Evolutionary conservation across 495 filamentous ascomycete genomes (phyloP).

Genomic region (Trichodelitschia bisporula): DNA sequence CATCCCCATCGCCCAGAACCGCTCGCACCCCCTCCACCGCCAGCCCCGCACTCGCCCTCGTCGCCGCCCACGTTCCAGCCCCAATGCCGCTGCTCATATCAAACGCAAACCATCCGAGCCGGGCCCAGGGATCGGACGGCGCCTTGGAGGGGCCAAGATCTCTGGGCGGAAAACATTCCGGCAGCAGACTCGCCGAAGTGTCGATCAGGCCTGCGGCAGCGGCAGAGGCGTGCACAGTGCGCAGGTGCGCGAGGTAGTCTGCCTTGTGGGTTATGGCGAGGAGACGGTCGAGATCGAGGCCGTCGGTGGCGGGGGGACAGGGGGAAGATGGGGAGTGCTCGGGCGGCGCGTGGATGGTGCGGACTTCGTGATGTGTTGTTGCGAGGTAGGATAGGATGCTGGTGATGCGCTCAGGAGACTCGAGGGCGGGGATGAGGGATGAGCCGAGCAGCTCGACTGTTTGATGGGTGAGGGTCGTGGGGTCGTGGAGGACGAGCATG

Average conservation of each 20-base stretch:
- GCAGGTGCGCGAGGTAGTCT: not conserved
- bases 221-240: not conserved
- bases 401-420: not conserved
- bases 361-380: not conserved
- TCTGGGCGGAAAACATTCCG: constrained; percentile 1
- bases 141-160: not conserved
- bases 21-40: not conserved
- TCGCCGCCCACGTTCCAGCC: not conserved
- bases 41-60: not conserved
- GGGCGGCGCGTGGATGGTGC: not conserved
- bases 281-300: not conserved
- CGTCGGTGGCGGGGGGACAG: too few relatives aligned
- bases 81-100: not conserved
- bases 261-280: not conserved
- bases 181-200: not conserved
- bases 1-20: not conserved
- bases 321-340: too few relatives aligned
- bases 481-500: not conserved
- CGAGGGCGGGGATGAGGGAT: not conserved
- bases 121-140: not conserved
- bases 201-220: not conserved
- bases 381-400: not conserved
- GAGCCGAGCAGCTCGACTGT: not conserved
- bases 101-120: not conserved
- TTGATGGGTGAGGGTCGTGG: not conserved